Base-by-base conservation (phyloP, 495 filamentous ascomycete genomes). In the Penicillium ucsense region DNA sequence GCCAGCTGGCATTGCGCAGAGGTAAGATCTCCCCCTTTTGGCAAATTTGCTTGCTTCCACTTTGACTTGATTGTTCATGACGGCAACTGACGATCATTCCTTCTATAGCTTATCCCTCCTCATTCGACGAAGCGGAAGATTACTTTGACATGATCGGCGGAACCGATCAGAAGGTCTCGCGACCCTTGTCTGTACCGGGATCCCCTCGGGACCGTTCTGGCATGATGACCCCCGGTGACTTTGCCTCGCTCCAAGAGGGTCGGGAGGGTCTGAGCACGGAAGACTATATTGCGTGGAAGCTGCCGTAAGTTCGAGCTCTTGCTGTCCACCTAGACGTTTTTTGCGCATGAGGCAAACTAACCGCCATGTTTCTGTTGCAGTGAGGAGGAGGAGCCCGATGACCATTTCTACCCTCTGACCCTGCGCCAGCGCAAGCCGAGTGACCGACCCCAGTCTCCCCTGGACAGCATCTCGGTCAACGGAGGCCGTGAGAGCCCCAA, bases 221-320 rank as follows among this genome's bases (percentile, higher is more conserved):
- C 31, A 94, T 96, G 88, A 97, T 98, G 94, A 98, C 92, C 1
- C 92, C 92, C 11, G 92, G 92, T 34, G 92, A 98, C 63, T 98
- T 97, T 71, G 92, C 89, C 3, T 94, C 88, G 42, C 68, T 98
- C 30, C 94, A 97, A 67, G 92, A 98, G 65, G 88, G 88, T 31
- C 81, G 83, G 39, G 92, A 98, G 65, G 92, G 92, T 3, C 66
- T 98, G 52, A 89, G 80, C 66, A 97, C 92, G 9, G 92, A 98
- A 67, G 92, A 98, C 59, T 97, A 98, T 60, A 85, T 97, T 53
- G 84, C 92, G 37, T 98, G 94, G 92, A 94, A 91, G 66, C 73
- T 98, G 27, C 92, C 92, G 86, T 96, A 79, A 85, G 89, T 85
- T 31, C 20, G 20, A 20, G 20, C 20, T 20, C 20, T 20, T 20